Evolutionary conservation across 2,329 filamentous ascomycete species (phyloP).

Genomic region (Diaporthe longicolla): DNA sequence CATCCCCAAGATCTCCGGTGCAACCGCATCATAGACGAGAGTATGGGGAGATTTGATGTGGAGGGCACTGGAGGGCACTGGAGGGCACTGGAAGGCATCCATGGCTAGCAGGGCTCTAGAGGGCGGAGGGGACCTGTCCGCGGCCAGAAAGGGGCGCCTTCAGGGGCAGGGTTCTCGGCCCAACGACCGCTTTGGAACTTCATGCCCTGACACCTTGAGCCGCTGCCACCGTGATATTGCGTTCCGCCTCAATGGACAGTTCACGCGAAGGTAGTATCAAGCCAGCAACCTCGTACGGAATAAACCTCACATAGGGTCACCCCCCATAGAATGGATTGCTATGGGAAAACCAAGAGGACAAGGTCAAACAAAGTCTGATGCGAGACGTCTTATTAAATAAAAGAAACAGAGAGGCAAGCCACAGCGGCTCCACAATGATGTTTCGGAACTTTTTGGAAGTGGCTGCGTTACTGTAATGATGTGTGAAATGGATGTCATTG

Average conservation of each 20-base stretch:
- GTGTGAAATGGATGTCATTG: neutral
- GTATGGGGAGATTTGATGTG: constrained; percentile 6
- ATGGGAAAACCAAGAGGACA: no score
- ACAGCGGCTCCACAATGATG: no score
- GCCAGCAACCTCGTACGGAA: no score
- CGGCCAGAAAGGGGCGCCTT: constrained; percentile 3
- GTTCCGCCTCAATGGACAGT: neutral
- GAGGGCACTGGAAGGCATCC: neutral
- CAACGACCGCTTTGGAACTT: neutral
- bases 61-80: neutral
- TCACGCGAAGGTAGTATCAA: no score
- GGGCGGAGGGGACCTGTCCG: constrained; percentile 32
- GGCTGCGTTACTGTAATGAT: neutral
- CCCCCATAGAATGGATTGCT: no score
- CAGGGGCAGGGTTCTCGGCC: neutral
- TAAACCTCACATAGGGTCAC: no score
- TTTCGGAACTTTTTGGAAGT: no score
- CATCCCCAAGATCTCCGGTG: neutral
- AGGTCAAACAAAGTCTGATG: no score
- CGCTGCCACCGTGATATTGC: neutral
- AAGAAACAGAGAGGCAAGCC: no score
- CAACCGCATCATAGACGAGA: constrained; percentile 6
- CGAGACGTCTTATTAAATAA: no score
- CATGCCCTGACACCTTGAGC: neutral
- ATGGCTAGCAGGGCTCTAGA: neutral